Evolutionary conservation across 371 early-diverging fungal species (phyloP).

Genomic region (Mortierella sp.): DNA sequence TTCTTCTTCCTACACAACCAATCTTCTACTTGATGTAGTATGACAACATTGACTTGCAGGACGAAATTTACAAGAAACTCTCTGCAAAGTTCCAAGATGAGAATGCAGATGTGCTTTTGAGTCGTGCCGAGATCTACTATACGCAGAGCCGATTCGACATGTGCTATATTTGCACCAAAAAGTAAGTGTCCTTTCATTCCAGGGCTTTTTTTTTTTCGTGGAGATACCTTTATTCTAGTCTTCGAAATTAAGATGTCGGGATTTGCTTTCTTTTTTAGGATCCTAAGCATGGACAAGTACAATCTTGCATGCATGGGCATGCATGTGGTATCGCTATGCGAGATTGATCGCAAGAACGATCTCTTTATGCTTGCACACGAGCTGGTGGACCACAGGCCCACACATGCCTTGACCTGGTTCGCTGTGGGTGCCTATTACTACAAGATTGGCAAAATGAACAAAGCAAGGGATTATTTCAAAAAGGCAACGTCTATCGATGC

Average conservation of each 20-base stretch:
- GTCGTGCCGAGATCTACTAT: conserved; percentile 68
- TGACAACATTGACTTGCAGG: conserved; percentile 56
- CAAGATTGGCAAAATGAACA: conserved; percentile 61
- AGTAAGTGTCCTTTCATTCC: conserved; percentile 60
- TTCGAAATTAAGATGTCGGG: not conserved
- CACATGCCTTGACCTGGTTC: conserved; percentile 69
- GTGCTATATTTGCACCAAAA: conserved; percentile 65
- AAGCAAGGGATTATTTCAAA: conserved; percentile 72
- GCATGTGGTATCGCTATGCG: conserved; percentile 72
- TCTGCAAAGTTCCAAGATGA: conserved; percentile 58
- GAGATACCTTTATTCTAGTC: not conserved
- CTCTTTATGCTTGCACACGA: conserved; percentile 74
- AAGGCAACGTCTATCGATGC: conserved; percentile 70
- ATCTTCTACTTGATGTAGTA: conserved; percentile 50
- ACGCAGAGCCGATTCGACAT: conserved; percentile 64
- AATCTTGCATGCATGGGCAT: conserved; percentile 68
- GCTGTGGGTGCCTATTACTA: conserved; percentile 83
- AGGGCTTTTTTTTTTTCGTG: not conserved
- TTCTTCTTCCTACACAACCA: no score
- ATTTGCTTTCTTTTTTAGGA: conserved; percentile 48
- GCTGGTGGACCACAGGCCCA: conserved; percentile 65
- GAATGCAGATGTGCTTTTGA: conserved; percentile 69
- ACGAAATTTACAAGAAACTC: conserved; percentile 54
- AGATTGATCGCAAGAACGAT: conserved; percentile 65
- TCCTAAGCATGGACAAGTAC: conserved; percentile 66